Conservation (phyloP, 2,329 filamentous ascomycete species). For the Aureobasidium sp. region DNA sequence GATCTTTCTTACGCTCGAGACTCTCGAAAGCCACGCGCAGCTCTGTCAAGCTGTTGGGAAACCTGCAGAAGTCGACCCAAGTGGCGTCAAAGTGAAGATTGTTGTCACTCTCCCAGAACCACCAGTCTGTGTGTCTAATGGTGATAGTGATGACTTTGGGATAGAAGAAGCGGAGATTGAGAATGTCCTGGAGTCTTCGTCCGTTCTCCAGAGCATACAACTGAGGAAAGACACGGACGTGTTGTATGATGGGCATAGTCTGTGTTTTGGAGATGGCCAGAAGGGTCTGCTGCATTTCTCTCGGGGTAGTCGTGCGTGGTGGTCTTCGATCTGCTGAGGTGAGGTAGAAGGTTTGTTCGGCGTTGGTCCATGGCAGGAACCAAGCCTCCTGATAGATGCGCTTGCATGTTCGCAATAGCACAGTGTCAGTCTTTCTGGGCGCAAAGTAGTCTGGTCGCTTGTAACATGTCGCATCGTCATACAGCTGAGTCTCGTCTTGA, state of each 20-base stretch:
- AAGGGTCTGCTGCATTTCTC: constrained; percentile 5
- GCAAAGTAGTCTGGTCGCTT: constrained; percentile 30
- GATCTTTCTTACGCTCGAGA: constrained; percentile 38
- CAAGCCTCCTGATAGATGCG: constrained; percentile 30
- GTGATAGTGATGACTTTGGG: constrained; percentile 27
- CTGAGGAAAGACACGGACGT: constrained; percentile 16
- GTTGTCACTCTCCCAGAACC: constrained; percentile 29
- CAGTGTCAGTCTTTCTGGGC: constrained; percentile 21
- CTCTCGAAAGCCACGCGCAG: constrained; percentile 45
- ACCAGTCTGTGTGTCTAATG: constrained; percentile 33
- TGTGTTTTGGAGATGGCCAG: not conserved
- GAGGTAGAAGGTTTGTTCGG: constrained; percentile 15
- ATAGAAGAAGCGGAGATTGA: constrained; percentile 20
- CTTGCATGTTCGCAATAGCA: constrained; percentile 31
- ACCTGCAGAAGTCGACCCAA: constrained; percentile 21
- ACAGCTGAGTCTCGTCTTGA: constrained; percentile 22
- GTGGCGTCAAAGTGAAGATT: constrained; percentile 22
- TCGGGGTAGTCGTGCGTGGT: constrained; percentile 1
- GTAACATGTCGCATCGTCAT: constrained; percentile 25
- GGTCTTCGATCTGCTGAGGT: constrained; percentile 2
- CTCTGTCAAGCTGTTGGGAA: constrained; percentile 22
- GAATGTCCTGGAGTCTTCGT: constrained; percentile 16
- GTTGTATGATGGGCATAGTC: constrained; percentile 1
- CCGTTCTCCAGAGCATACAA: constrained; percentile 13
- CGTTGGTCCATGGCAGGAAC: constrained; percentile 11